Evolutionary conservation across 306 rosid genomes (phyloP), one percentile per base, ranked within the genome.

Genomic region (Potentilla sterilis): DNA sequence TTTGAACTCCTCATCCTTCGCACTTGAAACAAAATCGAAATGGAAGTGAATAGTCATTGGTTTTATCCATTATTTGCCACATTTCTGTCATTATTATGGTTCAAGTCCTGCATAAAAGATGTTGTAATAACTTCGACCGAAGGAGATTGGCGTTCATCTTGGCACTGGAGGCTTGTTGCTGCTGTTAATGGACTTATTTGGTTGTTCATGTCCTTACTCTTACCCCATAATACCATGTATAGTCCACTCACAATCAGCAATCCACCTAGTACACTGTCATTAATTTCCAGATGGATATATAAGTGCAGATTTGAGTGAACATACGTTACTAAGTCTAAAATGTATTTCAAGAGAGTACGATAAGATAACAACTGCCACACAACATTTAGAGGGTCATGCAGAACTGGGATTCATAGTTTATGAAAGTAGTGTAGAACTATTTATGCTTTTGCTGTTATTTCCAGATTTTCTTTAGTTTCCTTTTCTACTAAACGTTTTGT

Each of bases 141-240:
- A 14, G 38, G 67, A 34, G 21, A 14, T 14, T 62, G 42, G 67
- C 4, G 18, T 35, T 32, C 43, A 13, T 62, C 67, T 62, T 34
- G 65, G 38, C 4, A 5, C 5, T 59, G 37, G 3, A 28, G 67
- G 42, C 42, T 6, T 14, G 43, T 7, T 7, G 67, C 2, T 4
- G 41, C 43, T 1, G 43, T 41, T 62, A 35, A 34, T 62, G 67
- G 67, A 34, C 21, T 6, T 37, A 2, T 15, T 43, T 7, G 14
- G 34, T n/a, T 37, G 49, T 37, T 38, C 24, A 55, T 22, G 14
- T 49, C 72, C 70, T 47, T 21, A 0, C 40, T 75, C 41, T 64
- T 75, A 32, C 63, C 71, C 64, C 78, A 75, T 62, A 47, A 32
- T 5, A 64, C 72, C 47, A 19, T 28, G 58, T 66, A 67, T 18